Conservation (phyloP, 805 yeast genomes). For the Ogataea zsoltii region DNA sequence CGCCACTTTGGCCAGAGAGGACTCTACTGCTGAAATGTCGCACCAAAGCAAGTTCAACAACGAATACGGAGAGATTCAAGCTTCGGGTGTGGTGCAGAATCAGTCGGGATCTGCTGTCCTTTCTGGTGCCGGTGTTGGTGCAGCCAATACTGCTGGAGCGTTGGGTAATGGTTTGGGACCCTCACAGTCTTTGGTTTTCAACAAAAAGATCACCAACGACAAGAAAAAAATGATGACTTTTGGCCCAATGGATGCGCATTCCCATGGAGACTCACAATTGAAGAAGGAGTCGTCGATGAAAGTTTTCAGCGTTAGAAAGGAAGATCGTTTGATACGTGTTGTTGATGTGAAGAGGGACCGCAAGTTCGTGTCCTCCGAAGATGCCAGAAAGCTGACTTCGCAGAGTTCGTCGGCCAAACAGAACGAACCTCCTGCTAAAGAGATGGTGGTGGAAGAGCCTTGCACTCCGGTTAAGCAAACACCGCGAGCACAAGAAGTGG, state of each 20-base stretch:
- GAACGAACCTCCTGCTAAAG: not conserved
- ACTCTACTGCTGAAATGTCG: constrained; percentile 23
- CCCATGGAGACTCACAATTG: not conserved
- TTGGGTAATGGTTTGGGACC: constrained; percentile 60
- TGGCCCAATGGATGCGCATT: constrained; percentile 17
- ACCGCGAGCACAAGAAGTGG: not conserved
- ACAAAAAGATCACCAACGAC: constrained; percentile 46
- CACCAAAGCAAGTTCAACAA: constrained; percentile 25
- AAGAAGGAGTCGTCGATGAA: constrained; percentile 13
- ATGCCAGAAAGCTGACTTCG: constrained; percentile 19
- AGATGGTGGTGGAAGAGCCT: constrained; percentile 2
- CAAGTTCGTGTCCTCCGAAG: constrained; percentile 23
- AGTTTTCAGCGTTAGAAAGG: constrained; percentile 25
- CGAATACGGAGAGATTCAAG: constrained; percentile 57
- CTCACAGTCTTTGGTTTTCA: constrained; percentile 54
- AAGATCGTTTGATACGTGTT: constrained; percentile 21
- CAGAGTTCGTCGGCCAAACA: constrained; percentile 13
- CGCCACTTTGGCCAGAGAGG: constrained; percentile 25
- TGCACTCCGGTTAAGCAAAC: constrained; percentile 3
- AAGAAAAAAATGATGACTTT: constrained; percentile 39
- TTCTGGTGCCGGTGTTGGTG: constrained; percentile 15
- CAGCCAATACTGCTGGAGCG: constrained; percentile 23
- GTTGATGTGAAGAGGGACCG: constrained; percentile 23
- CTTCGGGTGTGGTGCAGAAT: constrained; percentile 52
- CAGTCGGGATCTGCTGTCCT: constrained; percentile 36